These are phyloP conservation scores for Elsinoe arachidis DNA, from an alignment of 2,329 filamentous ascomycete species.

Conservation along the genomic window DNA sequence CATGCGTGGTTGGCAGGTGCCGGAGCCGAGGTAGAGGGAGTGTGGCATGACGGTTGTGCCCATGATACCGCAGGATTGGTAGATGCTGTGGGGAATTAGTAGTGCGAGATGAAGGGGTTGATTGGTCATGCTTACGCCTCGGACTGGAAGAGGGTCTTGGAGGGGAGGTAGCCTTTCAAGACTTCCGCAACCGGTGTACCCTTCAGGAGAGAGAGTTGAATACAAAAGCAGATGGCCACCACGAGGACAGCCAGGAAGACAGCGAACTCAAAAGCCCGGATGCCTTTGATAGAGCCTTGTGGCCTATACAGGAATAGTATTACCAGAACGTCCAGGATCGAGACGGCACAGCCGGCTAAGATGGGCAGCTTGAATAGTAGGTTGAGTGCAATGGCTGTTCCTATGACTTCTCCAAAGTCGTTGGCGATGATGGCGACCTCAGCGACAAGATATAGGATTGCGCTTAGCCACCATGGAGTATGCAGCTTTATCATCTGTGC, in stretches of 20 bases:
- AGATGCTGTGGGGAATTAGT: conserved; percentile 35
- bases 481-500: conserved; percentile 42
- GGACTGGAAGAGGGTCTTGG: conserved; percentile 48
- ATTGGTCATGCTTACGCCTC: conserved; percentile 32
- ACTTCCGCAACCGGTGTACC: conserved; percentile 51
- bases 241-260: conserved; percentile 55
- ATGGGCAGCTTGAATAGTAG: conserved; percentile 56
- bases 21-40: conserved; percentile 59
- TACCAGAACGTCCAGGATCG: conserved; percentile 58
- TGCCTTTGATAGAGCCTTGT: conserved; percentile 46
- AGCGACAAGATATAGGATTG: conserved; percentile 45
- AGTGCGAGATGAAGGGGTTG: conserved; percentile 12
- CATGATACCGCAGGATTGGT: conserved; percentile 66
- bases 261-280: conserved; percentile 55
- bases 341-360: conserved; percentile 59
- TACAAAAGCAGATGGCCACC: conserved; percentile 61
- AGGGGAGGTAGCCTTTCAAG: conserved; percentile 58
- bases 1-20: conserved; percentile 59
- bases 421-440: conserved; percentile 51
- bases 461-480: conserved; percentile 47
- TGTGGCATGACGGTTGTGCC: conserved; percentile 70
- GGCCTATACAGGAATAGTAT: conserved; percentile 60
- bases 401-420: conserved; percentile 58
- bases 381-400: conserved; percentile 61
- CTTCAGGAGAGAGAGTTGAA: conserved; percentile 55